Evolutionary conservation across 495 filamentous ascomycete species (phyloP).

Genomic region (Glarea lozoyensis): DNA sequence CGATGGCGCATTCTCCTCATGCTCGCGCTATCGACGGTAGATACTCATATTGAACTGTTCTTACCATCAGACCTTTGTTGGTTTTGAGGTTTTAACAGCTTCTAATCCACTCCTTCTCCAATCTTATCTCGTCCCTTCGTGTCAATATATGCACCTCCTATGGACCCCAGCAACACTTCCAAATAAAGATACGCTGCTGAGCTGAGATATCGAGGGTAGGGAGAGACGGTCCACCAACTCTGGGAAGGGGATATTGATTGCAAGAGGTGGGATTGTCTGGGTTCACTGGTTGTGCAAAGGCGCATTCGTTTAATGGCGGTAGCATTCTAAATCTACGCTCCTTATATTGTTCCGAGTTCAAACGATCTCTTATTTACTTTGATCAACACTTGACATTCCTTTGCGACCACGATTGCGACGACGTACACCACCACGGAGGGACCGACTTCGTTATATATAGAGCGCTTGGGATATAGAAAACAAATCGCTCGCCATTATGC

Average conservation of each 20-base stretch:
- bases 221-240: not conserved
- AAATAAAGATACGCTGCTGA: slow-evolving; percentile 5
- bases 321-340: too few relatives aligned
- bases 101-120: too few relatives aligned
- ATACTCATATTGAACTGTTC: too few relatives aligned
- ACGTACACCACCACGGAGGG: too few relatives aligned
- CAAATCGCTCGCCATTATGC: slow-evolving; percentile 11
- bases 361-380: not conserved
- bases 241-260: not conserved
- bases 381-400: not conserved
- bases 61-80: too few relatives aligned
- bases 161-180: slow-evolving; percentile 8
- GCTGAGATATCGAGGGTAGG: slow-evolving; percentile 13
- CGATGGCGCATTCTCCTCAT: too few relatives aligned
- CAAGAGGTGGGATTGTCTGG: not conserved
- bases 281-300: not conserved
- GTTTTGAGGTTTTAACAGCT: too few relatives aligned
- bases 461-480: too few relatives aligned
- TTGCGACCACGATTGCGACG: slow-evolving; percentile 11
- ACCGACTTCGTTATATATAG: too few relatives aligned
- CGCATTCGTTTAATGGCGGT: too few relatives aligned
- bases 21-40: too few relatives aligned
- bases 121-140: too few relatives aligned
- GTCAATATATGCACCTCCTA: slow-evolving; percentile 1
- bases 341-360: not conserved